Evolutionary conservation across 352 stramenopile species (phyloP).

Genomic region (Albugo laibachii): DNA sequence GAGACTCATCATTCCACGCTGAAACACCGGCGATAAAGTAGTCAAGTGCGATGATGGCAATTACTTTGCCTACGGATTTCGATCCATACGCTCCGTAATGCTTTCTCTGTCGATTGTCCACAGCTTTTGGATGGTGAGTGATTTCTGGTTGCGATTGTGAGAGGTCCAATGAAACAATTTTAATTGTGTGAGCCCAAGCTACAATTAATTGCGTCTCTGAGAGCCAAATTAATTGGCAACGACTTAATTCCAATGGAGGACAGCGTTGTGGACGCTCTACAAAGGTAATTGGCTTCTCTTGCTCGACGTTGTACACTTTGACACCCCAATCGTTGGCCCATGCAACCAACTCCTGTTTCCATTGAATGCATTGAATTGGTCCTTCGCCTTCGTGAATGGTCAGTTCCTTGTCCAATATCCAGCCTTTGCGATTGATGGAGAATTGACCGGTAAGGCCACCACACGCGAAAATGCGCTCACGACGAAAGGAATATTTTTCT

Average conservation of each 20-base stretch:
- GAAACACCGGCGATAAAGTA: conserved; percentile 68
- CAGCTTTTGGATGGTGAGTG: too few species aligned
- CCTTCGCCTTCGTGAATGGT: conserved; percentile 72
- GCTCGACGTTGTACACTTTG: conserved; percentile 63
- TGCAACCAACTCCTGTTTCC: conserved; percentile 49
- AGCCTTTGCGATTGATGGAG: conserved; percentile 75
- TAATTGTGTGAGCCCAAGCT: conserved; percentile 52
- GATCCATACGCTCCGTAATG: too few species aligned
- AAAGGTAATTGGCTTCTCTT: conserved; percentile 61
- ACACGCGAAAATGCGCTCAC: conserved; percentile 64
- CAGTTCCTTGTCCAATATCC: conserved; percentile 76
- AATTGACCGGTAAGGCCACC: conserved; percentile 55
- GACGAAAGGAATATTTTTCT: conserved; percentile 55
- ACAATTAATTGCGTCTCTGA: conserved; percentile 31
- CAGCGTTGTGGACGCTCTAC: conserved; percentile 61
- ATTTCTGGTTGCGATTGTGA: conserved; percentile 6
- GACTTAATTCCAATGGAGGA: conserved; percentile 64
- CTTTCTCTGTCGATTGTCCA: conserved; percentile 14
- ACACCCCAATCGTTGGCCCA: conserved; percentile 78
- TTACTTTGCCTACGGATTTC: conserved; percentile 18
- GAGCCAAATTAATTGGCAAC: conserved; percentile 64
- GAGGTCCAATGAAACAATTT: conserved; percentile 55
- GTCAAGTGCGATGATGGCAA: conserved; percentile 56
- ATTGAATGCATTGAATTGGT: conserved; percentile 59
- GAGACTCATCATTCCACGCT: conserved; percentile 29